Evolutionary conservation across 768 basidiomycete genomes (phyloP), one percentile per base, ranked within the genome.

Genomic region (Leccinum imitatum): DNA sequence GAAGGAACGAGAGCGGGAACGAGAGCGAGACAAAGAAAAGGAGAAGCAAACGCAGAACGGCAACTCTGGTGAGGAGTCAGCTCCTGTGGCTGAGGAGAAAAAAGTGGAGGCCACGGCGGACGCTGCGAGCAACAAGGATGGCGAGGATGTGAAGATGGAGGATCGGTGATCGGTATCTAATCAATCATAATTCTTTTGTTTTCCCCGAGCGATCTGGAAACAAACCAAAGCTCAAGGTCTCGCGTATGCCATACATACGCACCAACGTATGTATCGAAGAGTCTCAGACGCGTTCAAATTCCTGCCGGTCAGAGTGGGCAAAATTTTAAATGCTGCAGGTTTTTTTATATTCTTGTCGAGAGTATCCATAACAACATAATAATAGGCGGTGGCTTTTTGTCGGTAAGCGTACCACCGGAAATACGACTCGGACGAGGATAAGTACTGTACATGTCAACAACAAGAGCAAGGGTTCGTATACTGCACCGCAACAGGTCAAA

Each of bases 61-160:
- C 35, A 48, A 54, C 17, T 65, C 73, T 51, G 72, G 67, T 59
- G 71, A 72, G 52, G 79, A 73, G 63, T 78, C 71, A 63, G 71
- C 71, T 50, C 65, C 69, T 64, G 65, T 61, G 55, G 53, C 21
- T 14, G 69, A 74, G 65, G 72, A 69, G 5, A 69, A 67, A 14
- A 67, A 63, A 47, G 57, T 71, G 53, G 66, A 68, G 15, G 65
- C 57, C 10, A 62, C 59, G 50, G 56, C 62, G 53, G 71, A 69
- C 60, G 56, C 60, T 6, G 62, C 60, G 30, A 66, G 65, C 59
- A 63, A 65, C 44, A 27, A 58, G 50, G 79, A 77, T 59, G 67
- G 65, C 11, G 79, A 79, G 52, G 77, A 85, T 66, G 77, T 80
- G 39, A 80, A 77, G 71, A 84, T 83, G 83, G 81, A 80, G 59